Conservation (phyloP, 176 grass and related monocot genomes). For the Triticum dicoccoides region DNA sequence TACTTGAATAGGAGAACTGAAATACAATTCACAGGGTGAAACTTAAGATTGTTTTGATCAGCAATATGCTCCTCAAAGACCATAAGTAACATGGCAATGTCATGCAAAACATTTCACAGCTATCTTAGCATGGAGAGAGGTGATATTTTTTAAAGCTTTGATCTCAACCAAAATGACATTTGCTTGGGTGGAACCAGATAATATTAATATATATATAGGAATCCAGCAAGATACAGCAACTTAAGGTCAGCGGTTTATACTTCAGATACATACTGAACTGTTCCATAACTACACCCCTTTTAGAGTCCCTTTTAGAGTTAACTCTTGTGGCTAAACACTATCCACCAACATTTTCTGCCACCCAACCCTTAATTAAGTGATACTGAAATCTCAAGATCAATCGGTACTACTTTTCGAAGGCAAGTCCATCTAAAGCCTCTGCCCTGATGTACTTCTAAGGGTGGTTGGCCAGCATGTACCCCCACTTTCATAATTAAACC, state of each 20-base stretch:
- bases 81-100: background rate
- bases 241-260: background rate
- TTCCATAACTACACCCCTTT: background rate
- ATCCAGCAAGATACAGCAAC: background rate
- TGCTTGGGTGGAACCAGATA: background rate
- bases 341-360: background rate
- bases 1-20: background rate
- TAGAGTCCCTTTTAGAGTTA: background rate
- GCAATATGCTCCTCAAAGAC: background rate
- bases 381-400: background rate
- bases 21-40: slow-evolving; percentile 17
- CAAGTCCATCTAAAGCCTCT: background rate
- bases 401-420: background rate
- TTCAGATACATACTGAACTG: background rate
- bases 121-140: background rate
- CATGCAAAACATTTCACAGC: background rate
- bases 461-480: background rate
- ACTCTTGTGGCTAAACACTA: background rate
- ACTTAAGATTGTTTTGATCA: background rate
- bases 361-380: background rate
- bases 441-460: background rate
- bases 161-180: background rate
- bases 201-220: background rate
- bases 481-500: background rate
- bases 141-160: slow-evolving; percentile 12